Base-by-base conservation (phyloP, 2,329 filamentous ascomycete genomes). In the Incumbomyces lentus region DNA sequence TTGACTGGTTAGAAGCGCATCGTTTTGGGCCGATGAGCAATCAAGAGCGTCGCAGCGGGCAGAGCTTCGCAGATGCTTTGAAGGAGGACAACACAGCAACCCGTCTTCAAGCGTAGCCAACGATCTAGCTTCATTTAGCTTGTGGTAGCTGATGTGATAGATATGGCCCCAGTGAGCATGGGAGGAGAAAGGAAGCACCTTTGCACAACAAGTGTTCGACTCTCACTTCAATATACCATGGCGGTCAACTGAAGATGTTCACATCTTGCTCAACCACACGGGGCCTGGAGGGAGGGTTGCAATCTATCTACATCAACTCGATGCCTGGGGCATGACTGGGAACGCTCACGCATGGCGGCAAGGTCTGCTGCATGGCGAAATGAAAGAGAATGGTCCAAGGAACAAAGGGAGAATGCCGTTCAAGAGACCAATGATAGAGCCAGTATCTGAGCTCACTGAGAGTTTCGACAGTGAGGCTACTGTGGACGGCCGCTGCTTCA, bases 171-270 rank as follows among this genome's bases (percentile, higher is more conserved):
- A n/a, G n/a, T n/a, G n/a, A n/a, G n/a, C n/a, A n/a, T n/a, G n/a
- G n/a, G n/a, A n/a, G 55, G 41, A 40, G 53, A 44, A 55, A 55
- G 19, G 55, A 62, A 40, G 55, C 55, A 2, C 19, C 50, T 13
- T 69, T 65, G 49, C 63, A 71, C 52, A 59, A 60, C 36, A 62
- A 65, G 18, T 60, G 67, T 11, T 64, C 67, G 51, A 62, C 64
- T 1, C 61, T 68, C 31, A 64, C 60, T 32, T 62, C 62, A 5
- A 68, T 51, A 2, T 71, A 71, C 49, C 55, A 66, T 35, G 47
- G 46, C 44, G 64, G 66, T 38, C 13, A 1, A 11, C 64, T 72
- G 13, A 51, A 60, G 50, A 49, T 71, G 40, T 70, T 64, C 48
- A 59, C 66, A 70, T 51, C 17, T 56, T 44, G 63, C 59, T 14